phyloP scores from a whole-genome alignment of 352 stramenopile genomes.

The Achlya hypogyna region DNA sequence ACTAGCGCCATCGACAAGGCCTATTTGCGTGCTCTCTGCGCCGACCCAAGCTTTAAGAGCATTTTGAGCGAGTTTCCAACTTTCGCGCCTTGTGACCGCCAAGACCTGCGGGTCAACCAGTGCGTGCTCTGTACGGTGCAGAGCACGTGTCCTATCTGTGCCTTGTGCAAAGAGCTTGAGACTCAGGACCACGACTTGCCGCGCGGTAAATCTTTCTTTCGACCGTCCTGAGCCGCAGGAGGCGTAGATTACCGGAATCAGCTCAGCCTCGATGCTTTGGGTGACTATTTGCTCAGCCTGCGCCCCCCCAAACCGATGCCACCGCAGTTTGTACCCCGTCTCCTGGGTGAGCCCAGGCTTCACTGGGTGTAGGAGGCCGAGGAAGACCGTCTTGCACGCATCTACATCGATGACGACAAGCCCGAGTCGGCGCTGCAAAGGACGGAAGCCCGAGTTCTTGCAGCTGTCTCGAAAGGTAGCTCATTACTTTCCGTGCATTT shows the following conservation, averaged over 20 bases:
- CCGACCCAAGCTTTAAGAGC: slow-evolving; percentile 34
- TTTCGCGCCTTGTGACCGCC: too few relatives aligned
- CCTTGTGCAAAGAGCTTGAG: slow-evolving; percentile 20
- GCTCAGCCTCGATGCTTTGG: background rate
- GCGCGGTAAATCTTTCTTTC: background rate
- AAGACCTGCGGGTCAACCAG: too few relatives aligned
- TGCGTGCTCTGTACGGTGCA: slow-evolving; percentile 30
- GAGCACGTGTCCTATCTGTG: slow-evolving; percentile 26
- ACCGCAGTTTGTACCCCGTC: background rate
- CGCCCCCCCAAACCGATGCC: background rate
- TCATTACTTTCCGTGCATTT: too few relatives aligned
- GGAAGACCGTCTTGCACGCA: slow-evolving; percentile 2
- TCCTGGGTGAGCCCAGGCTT: background rate
- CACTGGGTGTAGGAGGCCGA: background rate
- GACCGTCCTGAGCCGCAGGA: background rate
- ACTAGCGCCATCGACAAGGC: slow-evolving; percentile 38
- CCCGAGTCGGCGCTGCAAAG: slow-evolving; percentile 9
- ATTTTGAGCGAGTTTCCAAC: slow-evolving; percentile 57
- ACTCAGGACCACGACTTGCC: background rate
- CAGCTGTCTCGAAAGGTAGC: slow-evolving; percentile 11
- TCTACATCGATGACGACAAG: slow-evolving; percentile 14
- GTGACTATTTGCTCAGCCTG: slow-evolving; percentile 1
- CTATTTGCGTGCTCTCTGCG: slow-evolving; percentile 43
- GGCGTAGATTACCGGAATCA: slow-evolving; percentile 9
- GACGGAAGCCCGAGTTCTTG: background rate